These are phyloP conservation scores for Monosporascus sp. DNA, from an alignment of 2,329 filamentous ascomycete species.

Conservation along the genomic window DNA sequence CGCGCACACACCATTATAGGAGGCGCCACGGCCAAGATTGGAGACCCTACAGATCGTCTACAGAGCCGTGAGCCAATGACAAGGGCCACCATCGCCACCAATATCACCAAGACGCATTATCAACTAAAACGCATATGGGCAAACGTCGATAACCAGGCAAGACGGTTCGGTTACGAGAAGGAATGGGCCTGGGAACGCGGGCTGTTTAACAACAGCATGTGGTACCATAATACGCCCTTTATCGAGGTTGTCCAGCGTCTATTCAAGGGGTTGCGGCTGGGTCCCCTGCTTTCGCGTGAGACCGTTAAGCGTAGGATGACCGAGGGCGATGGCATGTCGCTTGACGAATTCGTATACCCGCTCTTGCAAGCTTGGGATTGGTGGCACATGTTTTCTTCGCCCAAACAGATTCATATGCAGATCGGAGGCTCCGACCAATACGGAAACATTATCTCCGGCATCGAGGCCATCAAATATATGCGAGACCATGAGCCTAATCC, in stretches of 20 bases:
- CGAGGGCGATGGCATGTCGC: conserved; percentile 88
- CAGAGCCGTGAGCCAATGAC: conserved; percentile 52
- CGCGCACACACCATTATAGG: conserved; percentile 63
- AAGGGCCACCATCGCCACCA: conserved; percentile 51
- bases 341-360: conserved; percentile 89
- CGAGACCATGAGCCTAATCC: conserved; percentile 51
- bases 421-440: conserved; percentile 95
- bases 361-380: conserved; percentile 95
- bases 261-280: conserved; percentile 69
- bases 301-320: conserved; percentile 80
- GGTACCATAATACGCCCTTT: conserved; percentile 69
- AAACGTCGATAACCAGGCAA: conserved; percentile 63
- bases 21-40: conserved; percentile 70
- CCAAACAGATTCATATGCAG: conserved; percentile 69
- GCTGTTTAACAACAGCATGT: conserved; percentile 75
- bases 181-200: conserved; percentile 62
- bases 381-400: conserved; percentile 72
- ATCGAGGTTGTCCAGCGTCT: conserved; percentile 71
- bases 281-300: conserved; percentile 82
- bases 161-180: conserved; percentile 58
- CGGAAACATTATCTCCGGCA: conserved; percentile 89
- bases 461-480: conserved; percentile 77
- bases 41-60: conserved; percentile 70
- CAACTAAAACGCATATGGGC: conserved; percentile 69
- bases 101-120: conserved; percentile 62